Conservation (phyloP, 805 yeast genomes). For the Saccharomycopsis fibuligera region DNA sequence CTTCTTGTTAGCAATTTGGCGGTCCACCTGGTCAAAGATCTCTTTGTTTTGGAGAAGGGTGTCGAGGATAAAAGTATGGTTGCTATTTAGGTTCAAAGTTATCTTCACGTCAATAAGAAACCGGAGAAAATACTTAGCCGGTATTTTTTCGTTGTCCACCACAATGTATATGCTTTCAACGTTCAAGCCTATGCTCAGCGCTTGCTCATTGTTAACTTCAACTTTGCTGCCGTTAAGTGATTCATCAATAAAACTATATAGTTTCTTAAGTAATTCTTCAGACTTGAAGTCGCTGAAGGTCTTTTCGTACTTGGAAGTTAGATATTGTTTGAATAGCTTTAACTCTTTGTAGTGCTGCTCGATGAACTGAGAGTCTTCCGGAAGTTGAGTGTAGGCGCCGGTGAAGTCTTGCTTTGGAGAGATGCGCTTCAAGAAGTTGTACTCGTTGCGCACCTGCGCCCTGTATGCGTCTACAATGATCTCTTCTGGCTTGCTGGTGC, state of each 20-base stretch:
- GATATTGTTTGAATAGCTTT: conserved; percentile 29
- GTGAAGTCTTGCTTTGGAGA: conserved; percentile 5
- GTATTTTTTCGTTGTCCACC: conserved; percentile 19
- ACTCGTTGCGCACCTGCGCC: conserved; percentile 8
- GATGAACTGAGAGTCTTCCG: conserved; percentile 47
- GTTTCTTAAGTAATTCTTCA: conserved; percentile 32
- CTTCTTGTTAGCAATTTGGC: conserved; percentile 11
- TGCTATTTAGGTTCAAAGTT: conserved; percentile 47
- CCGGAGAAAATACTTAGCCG: conserved; percentile 29
- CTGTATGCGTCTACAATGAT: conserved; percentile 9
- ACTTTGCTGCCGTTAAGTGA: conserved; percentile 1
- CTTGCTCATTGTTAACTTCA: not conserved
- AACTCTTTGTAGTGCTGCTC: conserved; percentile 43
- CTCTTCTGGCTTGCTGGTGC: not conserved
- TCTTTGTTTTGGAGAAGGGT: conserved; percentile 44
- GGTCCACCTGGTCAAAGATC: conserved; percentile 40
- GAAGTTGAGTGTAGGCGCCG: conserved; percentile 37
- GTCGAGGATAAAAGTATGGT: conserved; percentile 53
- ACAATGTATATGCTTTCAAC: conserved; percentile 19
- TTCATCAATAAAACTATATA: conserved; percentile 34
- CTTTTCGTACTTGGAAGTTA: conserved; percentile 22
- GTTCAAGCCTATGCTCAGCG: not conserved
- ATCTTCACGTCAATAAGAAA: conserved; percentile 37
- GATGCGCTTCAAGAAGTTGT: conserved; percentile 7
- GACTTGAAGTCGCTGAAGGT: conserved; percentile 32